phyloP scores from a whole-genome alignment of 2,329 filamentous ascomycete species.

The Colletotrichum sidae region DNA sequence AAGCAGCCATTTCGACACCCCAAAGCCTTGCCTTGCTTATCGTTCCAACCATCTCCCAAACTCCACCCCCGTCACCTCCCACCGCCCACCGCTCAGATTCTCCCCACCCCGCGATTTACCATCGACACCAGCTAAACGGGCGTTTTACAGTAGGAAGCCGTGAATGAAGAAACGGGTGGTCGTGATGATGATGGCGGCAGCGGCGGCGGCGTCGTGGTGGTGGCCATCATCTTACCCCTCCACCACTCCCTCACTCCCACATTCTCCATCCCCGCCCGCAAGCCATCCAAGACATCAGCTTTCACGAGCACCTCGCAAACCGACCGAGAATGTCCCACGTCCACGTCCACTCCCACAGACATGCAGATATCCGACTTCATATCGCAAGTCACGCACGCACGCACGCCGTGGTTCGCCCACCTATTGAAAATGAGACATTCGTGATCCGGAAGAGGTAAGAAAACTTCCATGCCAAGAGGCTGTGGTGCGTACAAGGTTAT shows the following conservation, averaged over 20 bases:
- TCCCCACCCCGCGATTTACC: slow-evolving; percentile 18
- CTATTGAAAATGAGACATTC: slow-evolving; percentile 13
- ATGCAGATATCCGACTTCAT: slow-evolving; percentile 21
- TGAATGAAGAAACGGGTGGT: background rate
- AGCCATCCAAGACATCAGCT: slow-evolving; percentile 12
- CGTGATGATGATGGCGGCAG: no score
- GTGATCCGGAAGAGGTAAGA: slow-evolving; percentile 12
- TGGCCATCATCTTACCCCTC: no score
- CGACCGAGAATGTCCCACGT: background rate
- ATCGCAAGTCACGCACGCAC: slow-evolving; percentile 23
- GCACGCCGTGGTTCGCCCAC: slow-evolving; percentile 8
- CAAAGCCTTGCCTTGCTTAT: slow-evolving; percentile 1
- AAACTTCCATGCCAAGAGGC: background rate
- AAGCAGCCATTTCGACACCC: background rate
- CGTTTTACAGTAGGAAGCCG: background rate
- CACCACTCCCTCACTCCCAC: no score
- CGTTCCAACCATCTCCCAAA: slow-evolving; percentile 11
- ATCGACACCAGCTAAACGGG: slow-evolving; percentile 6
- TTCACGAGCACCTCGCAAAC: background rate
- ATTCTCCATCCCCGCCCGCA: background rate
- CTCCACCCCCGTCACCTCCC: background rate
- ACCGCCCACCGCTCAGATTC: slow-evolving; percentile 34
- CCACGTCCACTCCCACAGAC: background rate
- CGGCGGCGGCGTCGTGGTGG: no score
- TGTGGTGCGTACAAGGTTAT: slow-evolving; percentile 4